Evolutionary conservation across 164 flowering plant species (phyloP).

Genomic region (Vitis rupestris): DNA sequence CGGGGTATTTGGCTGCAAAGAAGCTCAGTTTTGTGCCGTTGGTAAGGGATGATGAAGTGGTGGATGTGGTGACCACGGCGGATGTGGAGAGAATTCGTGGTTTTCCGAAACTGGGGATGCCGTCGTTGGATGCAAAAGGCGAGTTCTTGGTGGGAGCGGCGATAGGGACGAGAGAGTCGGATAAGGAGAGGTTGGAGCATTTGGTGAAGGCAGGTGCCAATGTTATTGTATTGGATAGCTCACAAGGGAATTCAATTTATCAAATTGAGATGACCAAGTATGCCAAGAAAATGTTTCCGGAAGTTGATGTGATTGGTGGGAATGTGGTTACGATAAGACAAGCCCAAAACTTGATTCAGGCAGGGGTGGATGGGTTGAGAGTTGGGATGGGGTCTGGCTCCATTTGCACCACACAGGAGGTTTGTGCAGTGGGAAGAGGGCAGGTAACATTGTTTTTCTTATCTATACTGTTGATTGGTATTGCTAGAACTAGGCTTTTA

Average conservation of each 20-base stretch:
- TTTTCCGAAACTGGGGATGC: slow-evolving; percentile 58
- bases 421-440: slow-evolving; percentile 93
- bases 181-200: slow-evolving; percentile 83
- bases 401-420: slow-evolving; percentile 95
- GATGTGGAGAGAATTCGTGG: slow-evolving; percentile 68
- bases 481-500: not conserved
- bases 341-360: slow-evolving; percentile 81
- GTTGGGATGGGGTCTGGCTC: slow-evolving; percentile 99
- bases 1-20: slow-evolving; percentile 35
- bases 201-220: slow-evolving; percentile 79
- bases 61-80: slow-evolving; percentile 52
- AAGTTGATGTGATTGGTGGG: slow-evolving; percentile 86
- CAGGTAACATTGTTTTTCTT: slow-evolving; percentile 46
- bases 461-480: not conserved
- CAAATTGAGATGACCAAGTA: slow-evolving; percentile 91
- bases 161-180: slow-evolving; percentile 78
- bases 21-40: slow-evolving; percentile 47
- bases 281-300: slow-evolving; percentile 61
- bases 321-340: slow-evolving; percentile 82
- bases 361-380: slow-evolving; percentile 87
- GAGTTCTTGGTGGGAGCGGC: slow-evolving; percentile 82
- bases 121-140: slow-evolving; percentile 70
- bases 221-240: slow-evolving; percentile 86
- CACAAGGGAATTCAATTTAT: slow-evolving; percentile 88
- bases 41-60: slow-evolving; percentile 51